phyloP scores from a whole-genome alignment of 2,329 filamentous ascomycete species.

The Helotiales sp. region DNA sequence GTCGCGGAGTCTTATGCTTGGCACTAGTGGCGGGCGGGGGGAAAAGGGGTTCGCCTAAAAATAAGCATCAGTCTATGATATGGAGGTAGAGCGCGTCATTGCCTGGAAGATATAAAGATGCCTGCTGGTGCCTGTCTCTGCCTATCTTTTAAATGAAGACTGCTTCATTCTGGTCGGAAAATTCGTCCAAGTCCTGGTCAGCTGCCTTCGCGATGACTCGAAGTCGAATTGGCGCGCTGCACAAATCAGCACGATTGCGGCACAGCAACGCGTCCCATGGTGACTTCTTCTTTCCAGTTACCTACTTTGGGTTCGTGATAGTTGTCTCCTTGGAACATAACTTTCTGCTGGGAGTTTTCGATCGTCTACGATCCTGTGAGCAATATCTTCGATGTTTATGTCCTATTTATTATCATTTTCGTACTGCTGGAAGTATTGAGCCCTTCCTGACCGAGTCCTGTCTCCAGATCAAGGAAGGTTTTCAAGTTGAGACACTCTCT shows the following conservation, averaged over 20 bases:
- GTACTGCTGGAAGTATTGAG: too few relatives aligned
- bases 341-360: too few relatives aligned
- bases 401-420: too few relatives aligned
- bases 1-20: neutral
- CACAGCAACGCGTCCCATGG: constrained; percentile 2
- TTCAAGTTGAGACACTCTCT: too few relatives aligned
- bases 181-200: neutral
- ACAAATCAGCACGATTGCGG: constrained; percentile 2
- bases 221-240: too few relatives aligned
- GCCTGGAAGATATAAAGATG: neutral
- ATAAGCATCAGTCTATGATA: constrained; percentile 7
- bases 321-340: neutral
- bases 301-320: neutral
- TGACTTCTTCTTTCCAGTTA: neutral
- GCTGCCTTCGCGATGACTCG: constrained; percentile 10
- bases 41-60: constrained; percentile 10
- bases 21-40: neutral
- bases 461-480: too few relatives aligned
- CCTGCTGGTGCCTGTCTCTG: neutral
- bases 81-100: neutral
- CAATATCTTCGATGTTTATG: too few relatives aligned
- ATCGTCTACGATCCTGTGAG: too few relatives aligned
- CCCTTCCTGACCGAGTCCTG: too few relatives aligned
- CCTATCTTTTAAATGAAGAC: neutral
- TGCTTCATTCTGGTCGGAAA: neutral